Evolutionary conservation across 2,329 filamentous ascomycete species (phyloP), one percentile per base, ranked within the genome.

Genomic region (Hirsutella thompsonii): DNA sequence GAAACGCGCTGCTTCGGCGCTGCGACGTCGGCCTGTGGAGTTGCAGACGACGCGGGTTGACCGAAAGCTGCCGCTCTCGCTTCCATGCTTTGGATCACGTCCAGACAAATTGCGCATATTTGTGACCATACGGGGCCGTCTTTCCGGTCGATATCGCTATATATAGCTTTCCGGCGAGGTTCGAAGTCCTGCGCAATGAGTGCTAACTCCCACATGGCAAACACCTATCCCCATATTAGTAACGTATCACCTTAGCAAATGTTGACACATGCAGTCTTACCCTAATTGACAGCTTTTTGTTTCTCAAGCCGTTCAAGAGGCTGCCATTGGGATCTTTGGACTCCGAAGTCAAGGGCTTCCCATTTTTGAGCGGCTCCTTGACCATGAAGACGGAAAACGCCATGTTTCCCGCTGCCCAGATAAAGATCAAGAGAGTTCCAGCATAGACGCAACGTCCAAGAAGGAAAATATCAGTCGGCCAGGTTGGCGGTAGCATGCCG

Each of bases 321-420:
- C 85, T 94, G 29, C 87, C 88, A 53, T 94, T 96, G 1, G 90
- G 86, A 58, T 95, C 89, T 55, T 85, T 92, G 14, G 87, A 85
- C 49, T 90, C 84, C 16, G 75, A 74, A 0, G 87, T 94, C 42
- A 96, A 72, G 4, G 89, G 88, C 52, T 81, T 75, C n/a, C 74
- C 81, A 49, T 84, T 84, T 66, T 94, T 94, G 41, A 94, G 57
- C 1, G 90, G 90, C 51, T 83, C 78, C 56, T 83, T 81, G 20
- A 80, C 77, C 54, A 94, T 76, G 58, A 87, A 88, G n/a, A 80
- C 63, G 5, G 82, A 81, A 56, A 95, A 94, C 20, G 83, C 75
- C 21, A 74, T 65, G 55, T 92, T 93, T 33, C 80, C 78, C 20
- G 81, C 66, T 43, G 86, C 74, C 87, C 89, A 94, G 26, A 93